Conservation (phyloP, 2,329 filamentous ascomycete genomes). For the Exophiala dermatitidis region DNA sequence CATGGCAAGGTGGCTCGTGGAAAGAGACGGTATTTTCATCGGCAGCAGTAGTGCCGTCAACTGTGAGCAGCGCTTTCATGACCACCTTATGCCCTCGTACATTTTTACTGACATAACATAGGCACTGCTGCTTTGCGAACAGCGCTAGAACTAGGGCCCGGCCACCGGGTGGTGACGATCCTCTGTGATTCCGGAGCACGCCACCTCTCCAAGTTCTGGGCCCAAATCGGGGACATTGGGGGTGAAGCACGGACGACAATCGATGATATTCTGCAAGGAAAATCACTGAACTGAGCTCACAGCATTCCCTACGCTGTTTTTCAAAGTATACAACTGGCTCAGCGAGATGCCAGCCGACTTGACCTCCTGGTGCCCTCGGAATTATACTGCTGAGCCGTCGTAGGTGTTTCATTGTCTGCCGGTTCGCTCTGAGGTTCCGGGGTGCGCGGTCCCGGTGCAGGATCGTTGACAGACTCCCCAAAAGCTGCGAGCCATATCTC, state of each 20-base stretch:
- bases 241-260: conserved; percentile 40
- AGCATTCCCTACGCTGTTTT: not conserved
- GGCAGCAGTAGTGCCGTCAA: conserved; percentile 97
- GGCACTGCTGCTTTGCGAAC: conserved; percentile 44
- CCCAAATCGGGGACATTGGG: conserved; percentile 42
- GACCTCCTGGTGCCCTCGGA: not conserved
- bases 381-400: not conserved
- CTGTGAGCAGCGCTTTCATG: conserved; percentile 47
- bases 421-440: not conserved
- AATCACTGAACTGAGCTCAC: conserved; percentile 29
- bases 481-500: conserved; percentile 19
- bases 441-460: not conserved
- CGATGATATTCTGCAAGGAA: conserved; percentile 40
- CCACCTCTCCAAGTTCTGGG: conserved; percentile 48
- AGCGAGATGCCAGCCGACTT: no score
- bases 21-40: conserved; percentile 89
- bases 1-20: conserved; percentile 96
- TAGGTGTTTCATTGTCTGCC: not conserved
- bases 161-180: conserved; percentile 44
- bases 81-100: not conserved
- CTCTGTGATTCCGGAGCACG: conserved; percentile 46
- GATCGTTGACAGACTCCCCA: not conserved
- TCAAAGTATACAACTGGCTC: no score
- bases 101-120: conserved; percentile 23
- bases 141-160: conserved; percentile 42